Evolutionary conservation across 768 basidiomycete genomes (phyloP).

Genomic region (Tylopilus cervinicoccineus): DNA sequence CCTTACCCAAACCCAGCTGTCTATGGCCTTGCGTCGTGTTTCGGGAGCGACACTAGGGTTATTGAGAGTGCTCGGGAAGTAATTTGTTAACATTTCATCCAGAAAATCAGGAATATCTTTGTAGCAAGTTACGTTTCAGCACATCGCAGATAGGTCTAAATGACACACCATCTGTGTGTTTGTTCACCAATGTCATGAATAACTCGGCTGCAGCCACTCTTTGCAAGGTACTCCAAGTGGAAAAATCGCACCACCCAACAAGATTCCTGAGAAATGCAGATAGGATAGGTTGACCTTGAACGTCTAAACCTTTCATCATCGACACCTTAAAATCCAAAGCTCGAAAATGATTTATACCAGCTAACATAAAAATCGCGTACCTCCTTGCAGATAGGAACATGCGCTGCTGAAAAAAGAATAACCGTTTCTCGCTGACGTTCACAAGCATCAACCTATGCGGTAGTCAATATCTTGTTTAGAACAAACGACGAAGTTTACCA

Average conservation of each 20-base stretch:
- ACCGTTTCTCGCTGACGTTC: constrained; percentile 58
- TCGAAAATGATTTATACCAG: neutral
- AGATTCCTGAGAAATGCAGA: constrained; percentile 50
- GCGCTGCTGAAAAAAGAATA: constrained; percentile 59
- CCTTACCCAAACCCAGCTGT: constrained; percentile 68
- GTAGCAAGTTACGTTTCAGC: neutral
- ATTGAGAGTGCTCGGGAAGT: constrained; percentile 48
- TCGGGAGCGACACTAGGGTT: constrained; percentile 29
- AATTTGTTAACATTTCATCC: constrained; percentile 37
- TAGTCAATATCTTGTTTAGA: neutral
- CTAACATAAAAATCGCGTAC: constrained; percentile 34
- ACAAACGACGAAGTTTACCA: constrained; percentile 6
- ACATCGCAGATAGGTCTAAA: neutral
- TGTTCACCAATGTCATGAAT: constrained; percentile 73
- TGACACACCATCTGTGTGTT: constrained; percentile 58
- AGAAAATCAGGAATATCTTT: constrained; percentile 48
- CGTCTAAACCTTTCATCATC: constrained; percentile 7
- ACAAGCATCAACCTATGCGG: constrained; percentile 14
- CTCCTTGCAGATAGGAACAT: constrained; percentile 64
- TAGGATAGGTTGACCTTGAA: constrained; percentile 46
- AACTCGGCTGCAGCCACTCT: constrained; percentile 52
- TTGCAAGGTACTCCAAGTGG: constrained; percentile 47
- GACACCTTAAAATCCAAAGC: constrained; percentile 38
- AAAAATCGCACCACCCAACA: constrained; percentile 55
- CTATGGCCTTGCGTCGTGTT: constrained; percentile 50